Base-by-base conservation (phyloP, 805 yeast genomes). In the Saccharomyces eubayanus region DNA sequence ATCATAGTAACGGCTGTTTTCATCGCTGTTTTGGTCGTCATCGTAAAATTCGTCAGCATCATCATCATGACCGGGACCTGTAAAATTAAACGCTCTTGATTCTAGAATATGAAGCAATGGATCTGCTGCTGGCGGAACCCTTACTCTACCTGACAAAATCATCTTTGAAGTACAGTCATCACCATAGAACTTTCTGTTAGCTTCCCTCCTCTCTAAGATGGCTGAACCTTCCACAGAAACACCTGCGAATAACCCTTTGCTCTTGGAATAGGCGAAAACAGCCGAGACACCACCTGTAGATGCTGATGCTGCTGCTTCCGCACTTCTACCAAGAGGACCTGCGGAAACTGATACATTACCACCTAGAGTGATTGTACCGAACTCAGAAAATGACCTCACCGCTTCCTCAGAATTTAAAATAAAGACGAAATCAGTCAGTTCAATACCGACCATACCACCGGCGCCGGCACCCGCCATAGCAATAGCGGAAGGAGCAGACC, bases 381-480 rank as follows among this genome's bases (percentile, higher is more conserved):
- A 80, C 67, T 90, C 96, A 10, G 97, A 89, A 72, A 94, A 94
- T 4, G 97, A 82, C 58, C 87, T 89, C 46, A 94, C 99, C 1
- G 99, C 99, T 2, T 90, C 81, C 53, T 81, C 78, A 12, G 87
- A 81, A 74, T 94, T 94, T 59, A 94, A 78, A 55, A 94, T 91
- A 68, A 94, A 94, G 24, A 94, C 97, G 68, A 94, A 94, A 74
- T 94, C 98, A 1, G 99, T 94, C 63, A 94, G 74, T 68, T 94
- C 99, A 9, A 96, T 94, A 41, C 99, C 99, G 61, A 94, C 80
- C 73, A 90, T 94, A 47, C 99, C 99, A 54, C 99, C 99, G 3
- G 94, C 97, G 63, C 99, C 99, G 2, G 97, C 98, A 61, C 98
- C 99, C 3, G 96, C 98, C n/a, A 97, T 87, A 49, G 83, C 85